These are phyloP conservation scores for Oenanthe javanica DNA, from an alignment of 140 eudicot genomes.

Conservation along the genomic window DNA sequence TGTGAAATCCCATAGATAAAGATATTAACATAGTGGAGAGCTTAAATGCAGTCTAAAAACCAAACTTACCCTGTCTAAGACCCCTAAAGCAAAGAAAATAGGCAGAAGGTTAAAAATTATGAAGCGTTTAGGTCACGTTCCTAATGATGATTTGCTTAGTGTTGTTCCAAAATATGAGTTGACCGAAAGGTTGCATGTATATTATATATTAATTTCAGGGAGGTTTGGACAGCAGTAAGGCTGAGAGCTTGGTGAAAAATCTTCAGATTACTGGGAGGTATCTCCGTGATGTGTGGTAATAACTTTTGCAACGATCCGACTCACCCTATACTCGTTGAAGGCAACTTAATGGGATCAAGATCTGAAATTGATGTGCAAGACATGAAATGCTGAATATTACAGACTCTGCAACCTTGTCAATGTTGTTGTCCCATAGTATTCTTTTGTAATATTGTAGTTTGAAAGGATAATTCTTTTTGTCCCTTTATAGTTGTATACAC, in stretches of 20 bases:
- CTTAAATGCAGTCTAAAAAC: background rate
- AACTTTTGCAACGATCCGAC: background rate
- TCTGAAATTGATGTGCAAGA: background rate
- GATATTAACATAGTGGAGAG: background rate
- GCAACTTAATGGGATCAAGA: background rate
- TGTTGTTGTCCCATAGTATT: background rate
- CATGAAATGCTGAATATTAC: background rate
- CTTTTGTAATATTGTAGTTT: background rate
- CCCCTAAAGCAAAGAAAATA: background rate
- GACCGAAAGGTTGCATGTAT: background rate
- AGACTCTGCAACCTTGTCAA: background rate
- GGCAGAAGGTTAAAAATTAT: background rate
- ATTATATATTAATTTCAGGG: conserved; percentile 46
- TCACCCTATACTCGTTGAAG: background rate
- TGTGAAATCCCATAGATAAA: background rate
- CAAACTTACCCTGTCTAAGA: background rate
- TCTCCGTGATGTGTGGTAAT: conserved; percentile 90
- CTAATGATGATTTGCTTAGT: background rate
- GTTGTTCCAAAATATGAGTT: background rate
- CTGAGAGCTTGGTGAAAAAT: conserved; percentile 78
- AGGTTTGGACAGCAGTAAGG: conserved; percentile 57
- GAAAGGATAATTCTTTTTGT: background rate
- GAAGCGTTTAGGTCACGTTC: background rate
- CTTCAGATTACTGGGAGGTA: conserved; percentile 88
- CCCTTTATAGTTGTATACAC: background rate